Percentiles rank a stretch among this genome's conserved stretches.
Conservation (phyloP, 768 basidiomycete species). For the Mrakia gelida region DNA sequence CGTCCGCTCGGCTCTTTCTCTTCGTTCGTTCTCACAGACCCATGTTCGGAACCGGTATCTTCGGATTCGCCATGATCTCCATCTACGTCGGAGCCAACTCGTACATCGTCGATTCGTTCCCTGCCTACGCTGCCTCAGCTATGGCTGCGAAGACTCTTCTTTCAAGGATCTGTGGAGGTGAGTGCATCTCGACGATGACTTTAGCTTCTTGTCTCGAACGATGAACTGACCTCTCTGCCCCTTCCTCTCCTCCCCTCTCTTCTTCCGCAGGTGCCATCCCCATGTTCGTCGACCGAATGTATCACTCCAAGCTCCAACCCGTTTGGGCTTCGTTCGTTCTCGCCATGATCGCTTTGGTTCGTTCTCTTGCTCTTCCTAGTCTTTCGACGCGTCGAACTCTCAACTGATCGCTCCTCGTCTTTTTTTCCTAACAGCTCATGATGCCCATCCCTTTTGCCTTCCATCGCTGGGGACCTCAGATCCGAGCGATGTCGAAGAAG, state of each 20-base stretch:
- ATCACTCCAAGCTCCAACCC: conserved; percentile 12
- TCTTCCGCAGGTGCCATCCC: background rate
- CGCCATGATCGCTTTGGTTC: conserved; percentile 18
- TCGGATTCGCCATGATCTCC: conserved; percentile 13
- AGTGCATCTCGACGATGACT: background rate
- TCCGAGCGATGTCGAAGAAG: conserved; percentile 54
- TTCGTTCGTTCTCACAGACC: background rate
- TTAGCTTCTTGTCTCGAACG: background rate
- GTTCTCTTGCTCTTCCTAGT: background rate
- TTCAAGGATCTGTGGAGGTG: conserved; percentile 16
- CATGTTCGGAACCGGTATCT: background rate
- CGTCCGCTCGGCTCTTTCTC: background rate
- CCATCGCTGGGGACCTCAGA: conserved; percentile 53
- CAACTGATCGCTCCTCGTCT: background rate
- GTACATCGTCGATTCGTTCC: conserved; percentile 27
- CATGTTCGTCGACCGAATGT: conserved; percentile 30
- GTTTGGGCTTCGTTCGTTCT: conserved; percentile 17
- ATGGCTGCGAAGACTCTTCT: conserved; percentile 29
- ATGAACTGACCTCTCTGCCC: background rate
- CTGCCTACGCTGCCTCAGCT: conserved; percentile 20
- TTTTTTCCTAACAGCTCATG: conserved; percentile 23
- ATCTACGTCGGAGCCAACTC: conserved; percentile 20
- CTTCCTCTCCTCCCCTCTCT: background rate
- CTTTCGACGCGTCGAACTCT: background rate
- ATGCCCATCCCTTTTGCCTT: conserved; percentile 64